Conservation (phyloP, 495 filamentous ascomycete genomes). For the Venustampulla echinocandica region DNA sequence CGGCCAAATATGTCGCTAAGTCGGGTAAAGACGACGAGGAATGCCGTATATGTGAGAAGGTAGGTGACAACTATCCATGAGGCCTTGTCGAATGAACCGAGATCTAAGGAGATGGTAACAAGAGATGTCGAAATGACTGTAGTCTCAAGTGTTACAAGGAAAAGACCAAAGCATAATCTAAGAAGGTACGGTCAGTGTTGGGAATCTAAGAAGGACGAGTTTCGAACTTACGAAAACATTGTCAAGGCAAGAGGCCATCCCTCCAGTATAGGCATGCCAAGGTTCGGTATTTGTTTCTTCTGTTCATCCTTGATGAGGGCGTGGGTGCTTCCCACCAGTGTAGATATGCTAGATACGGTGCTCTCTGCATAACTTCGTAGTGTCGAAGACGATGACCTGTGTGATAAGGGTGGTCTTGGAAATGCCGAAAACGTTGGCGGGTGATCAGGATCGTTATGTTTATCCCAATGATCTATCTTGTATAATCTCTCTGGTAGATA, state of each 20-base stretch:
- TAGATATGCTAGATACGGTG: too few species aligned
- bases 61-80: constrained; percentile 62
- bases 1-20: constrained; percentile 65
- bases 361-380: too few species aligned
- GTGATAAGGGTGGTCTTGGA: too few species aligned
- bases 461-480: too few species aligned
- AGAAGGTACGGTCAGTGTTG: neutral
- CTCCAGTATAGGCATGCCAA: too few species aligned
- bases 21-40: constrained; percentile 35
- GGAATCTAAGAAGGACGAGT: neutral
- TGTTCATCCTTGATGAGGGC: too few species aligned
- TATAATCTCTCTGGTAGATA: too few species aligned
- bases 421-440: too few species aligned
- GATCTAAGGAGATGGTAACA: constrained; percentile 45
- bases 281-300: neutral
- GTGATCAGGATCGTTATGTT: too few species aligned
- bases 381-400: too few species aligned
- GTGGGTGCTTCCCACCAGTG: too few species aligned
- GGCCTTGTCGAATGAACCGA: constrained; percentile 50
- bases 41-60: constrained; percentile 33
- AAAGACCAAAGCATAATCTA: constrained; percentile 24
- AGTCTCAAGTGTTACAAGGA: constrained; percentile 52
- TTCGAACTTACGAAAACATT: neutral
- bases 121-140: constrained; percentile 56
- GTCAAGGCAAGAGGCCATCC: neutral